A percentile compares a stretch with the other conserved stretches of the same genome.
Evolutionary conservation across 2,329 filamentous ascomycete species (phyloP).

Genomic region (Aspergillus sp.): DNA sequence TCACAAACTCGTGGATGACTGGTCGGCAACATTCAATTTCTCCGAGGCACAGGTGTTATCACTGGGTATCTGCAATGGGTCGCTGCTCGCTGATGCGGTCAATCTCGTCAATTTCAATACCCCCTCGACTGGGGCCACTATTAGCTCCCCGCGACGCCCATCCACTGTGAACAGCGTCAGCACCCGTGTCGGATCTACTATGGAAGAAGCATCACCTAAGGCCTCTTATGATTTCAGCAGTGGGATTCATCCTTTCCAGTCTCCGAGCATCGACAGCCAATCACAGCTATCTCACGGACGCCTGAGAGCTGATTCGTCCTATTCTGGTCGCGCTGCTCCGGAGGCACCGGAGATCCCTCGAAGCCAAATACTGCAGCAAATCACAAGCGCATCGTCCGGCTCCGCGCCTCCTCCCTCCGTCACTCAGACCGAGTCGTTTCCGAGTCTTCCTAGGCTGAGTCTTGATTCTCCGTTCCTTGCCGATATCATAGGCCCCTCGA

Average conservation of each 20-base stretch:
- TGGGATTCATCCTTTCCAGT: constrained; percentile 64
- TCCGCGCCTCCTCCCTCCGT: constrained; percentile 16
- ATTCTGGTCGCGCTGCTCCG: constrained; percentile 51
- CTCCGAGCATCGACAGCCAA: constrained; percentile 48
- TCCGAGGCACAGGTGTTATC: constrained; percentile 70
- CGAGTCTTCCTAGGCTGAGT: constrained; percentile 43
- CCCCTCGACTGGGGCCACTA: constrained; percentile 40
- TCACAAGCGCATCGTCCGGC: constrained; percentile 47
- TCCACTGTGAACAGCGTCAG: constrained; percentile 52
- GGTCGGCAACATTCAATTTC: constrained; percentile 75
- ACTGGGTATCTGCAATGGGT: constrained; percentile 76
- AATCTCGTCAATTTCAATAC: constrained; percentile 62
- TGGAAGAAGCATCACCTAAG: constrained; percentile 59
- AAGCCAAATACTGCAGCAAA: constrained; percentile 51
- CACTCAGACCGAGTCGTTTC: constrained; percentile 31
- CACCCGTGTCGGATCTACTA: constrained; percentile 61
- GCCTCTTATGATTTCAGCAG: constrained; percentile 66
- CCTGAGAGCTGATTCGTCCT: constrained; percentile 56
- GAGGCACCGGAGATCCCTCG: constrained; percentile 55
- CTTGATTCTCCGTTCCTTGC: constrained; percentile 46
- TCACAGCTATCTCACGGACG: constrained; percentile 37
- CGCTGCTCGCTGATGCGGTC: constrained; percentile 58
- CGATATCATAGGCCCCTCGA: constrained; percentile 37
- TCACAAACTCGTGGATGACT: constrained; percentile 72
- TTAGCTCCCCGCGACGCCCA: constrained; percentile 49